Evolutionary conservation across 768 basidiomycete genomes (phyloP).

Genomic region (Gloeopeniophorella convolvens): DNA sequence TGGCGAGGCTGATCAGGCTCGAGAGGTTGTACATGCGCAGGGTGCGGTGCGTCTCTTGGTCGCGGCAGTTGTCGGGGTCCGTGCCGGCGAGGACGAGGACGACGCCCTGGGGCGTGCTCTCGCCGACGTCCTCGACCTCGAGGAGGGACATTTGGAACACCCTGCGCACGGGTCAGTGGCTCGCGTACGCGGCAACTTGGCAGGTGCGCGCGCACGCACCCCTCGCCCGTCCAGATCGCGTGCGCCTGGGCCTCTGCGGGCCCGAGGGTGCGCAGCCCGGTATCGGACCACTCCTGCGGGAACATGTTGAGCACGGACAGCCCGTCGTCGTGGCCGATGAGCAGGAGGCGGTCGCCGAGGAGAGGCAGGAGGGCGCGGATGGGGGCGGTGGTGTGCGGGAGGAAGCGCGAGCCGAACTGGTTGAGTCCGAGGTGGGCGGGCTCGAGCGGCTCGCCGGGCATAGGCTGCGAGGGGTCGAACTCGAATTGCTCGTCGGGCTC

Average conservation of each 20-base stretch:
- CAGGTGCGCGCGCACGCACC: conserved; percentile 38
- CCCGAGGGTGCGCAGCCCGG: conserved; percentile 37
- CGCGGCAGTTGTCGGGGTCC: conserved; percentile 45
- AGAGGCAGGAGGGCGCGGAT: conserved; percentile 75
- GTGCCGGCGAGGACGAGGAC: conserved; percentile 71
- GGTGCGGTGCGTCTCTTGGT: conserved; percentile 47
- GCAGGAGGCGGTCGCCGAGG: conserved; percentile 53
- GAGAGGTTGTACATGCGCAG: conserved; percentile 81
- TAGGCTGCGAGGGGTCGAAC: conserved; percentile 29
- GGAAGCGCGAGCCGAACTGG: conserved; percentile 79
- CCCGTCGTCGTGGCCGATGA: conserved; percentile 76
- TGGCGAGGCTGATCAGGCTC: conserved; percentile 67
- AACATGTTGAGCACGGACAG: conserved; percentile 80
- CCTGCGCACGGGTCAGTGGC: conserved; percentile 31
- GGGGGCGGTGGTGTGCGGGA: conserved; percentile 69
- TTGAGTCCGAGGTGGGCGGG: conserved; percentile 65
- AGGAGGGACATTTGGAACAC: conserved; percentile 74
- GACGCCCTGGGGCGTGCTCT: conserved; percentile 61
- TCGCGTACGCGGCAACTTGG: not conserved
- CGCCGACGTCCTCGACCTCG: conserved; percentile 54
- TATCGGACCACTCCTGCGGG: conserved; percentile 60
- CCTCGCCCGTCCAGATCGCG: conserved; percentile 72
- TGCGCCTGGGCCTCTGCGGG: conserved; percentile 66
- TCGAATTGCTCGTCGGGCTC: conserved; percentile 18
- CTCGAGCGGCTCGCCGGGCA: conserved; percentile 42